These are phyloP conservation scores for Letharia columbiana DNA, from an alignment of 495 filamentous ascomycete genomes.

Conservation along the genomic window DNA sequence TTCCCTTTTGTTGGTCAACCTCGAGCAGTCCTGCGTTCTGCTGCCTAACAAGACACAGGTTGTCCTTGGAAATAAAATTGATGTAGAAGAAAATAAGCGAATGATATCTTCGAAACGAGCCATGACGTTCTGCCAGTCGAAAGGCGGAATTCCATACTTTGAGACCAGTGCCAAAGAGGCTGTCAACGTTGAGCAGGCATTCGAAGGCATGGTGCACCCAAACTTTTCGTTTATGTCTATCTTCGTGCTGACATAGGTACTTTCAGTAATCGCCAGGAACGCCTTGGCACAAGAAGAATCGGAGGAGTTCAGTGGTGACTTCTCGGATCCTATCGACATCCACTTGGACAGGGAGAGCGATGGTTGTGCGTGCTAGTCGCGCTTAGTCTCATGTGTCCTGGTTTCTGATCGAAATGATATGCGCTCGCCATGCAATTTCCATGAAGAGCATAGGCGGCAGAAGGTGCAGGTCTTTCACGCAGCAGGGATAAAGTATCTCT, in stretches of 20 bases:
- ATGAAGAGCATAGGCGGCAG: constrained; percentile 11
- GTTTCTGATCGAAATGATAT: not conserved
- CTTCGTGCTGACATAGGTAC: constrained; percentile 19
- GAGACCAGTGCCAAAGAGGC: constrained; percentile 99
- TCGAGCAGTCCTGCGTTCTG: constrained; percentile 5
- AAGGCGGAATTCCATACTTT: constrained; percentile 95
- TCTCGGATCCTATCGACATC: constrained; percentile 95
- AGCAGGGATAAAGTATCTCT: not conserved
- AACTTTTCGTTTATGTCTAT: constrained; percentile 1
- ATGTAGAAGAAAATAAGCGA: constrained; percentile 95
- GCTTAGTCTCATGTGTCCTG: not conserved
- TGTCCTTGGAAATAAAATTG: constrained; percentile 97
- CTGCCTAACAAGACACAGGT: constrained; percentile 41
- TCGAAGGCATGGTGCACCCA: constrained; percentile 60
- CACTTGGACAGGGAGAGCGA: constrained; percentile 84
- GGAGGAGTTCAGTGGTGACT: constrained; percentile 85
- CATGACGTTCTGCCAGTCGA: constrained; percentile 94
- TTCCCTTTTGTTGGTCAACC: constrained; percentile 83
- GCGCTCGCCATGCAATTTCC: constrained; percentile 3
- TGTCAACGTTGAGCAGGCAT: constrained; percentile 95
- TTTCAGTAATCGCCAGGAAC: constrained; percentile 86
- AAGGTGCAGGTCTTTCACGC: not conserved
- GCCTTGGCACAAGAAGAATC: constrained; percentile 94
- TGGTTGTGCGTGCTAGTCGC: constrained; percentile 72
- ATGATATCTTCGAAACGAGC: constrained; percentile 93